Percentiles rank a stretch among this genome's conserved stretches.
Evolutionary conservation across 179 eudicot genomes (phyloP).

Genomic region (Drosera spatulata): DNA sequence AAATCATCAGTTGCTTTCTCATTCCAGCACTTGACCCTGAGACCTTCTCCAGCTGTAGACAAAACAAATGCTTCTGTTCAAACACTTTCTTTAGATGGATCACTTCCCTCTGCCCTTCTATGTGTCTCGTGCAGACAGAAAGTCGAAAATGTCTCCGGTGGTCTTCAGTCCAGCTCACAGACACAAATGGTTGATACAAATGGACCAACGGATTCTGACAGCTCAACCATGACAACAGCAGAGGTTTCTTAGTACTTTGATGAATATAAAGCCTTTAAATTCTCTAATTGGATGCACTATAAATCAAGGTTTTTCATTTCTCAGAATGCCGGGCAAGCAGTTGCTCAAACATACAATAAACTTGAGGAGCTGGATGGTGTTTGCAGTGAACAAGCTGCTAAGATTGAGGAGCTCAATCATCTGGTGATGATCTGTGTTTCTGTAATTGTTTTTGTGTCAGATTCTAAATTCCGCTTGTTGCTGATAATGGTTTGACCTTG

Average conservation of each 20-base stretch:
- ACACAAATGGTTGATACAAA: conserved; percentile 22
- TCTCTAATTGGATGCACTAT: background rate
- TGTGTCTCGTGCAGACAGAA: conserved; percentile 50
- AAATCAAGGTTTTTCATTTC: background rate
- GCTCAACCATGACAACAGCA: background rate
- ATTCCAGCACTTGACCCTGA: conserved; percentile 74
- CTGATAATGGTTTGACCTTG: conserved; percentile 3
- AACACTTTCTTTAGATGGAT: conserved; percentile 23
- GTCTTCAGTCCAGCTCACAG: conserved; percentile 37
- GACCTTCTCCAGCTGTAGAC: conserved; percentile 56
- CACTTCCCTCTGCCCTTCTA: conserved; percentile 17
- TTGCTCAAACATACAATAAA: conserved; percentile 23
- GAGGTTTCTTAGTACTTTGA: background rate
- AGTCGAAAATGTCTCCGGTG: conserved; percentile 16
- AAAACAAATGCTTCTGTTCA: conserved; percentile 51
- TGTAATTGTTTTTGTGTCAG: background rate
- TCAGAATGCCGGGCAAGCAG: conserved; percentile 31
- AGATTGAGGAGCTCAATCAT: conserved; percentile 67
- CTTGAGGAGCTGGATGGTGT: conserved; percentile 54
- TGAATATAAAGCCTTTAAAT: background rate
- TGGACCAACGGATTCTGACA: background rate
- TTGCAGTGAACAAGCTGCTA: conserved; percentile 66
- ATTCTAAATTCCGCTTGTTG: background rate
- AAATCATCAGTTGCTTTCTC: conserved; percentile 67
- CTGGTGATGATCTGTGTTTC: conserved; percentile 27